Conservation (phyloP, 495 filamentous ascomycete genomes). For the Podospora pseudoanserina region DNA sequence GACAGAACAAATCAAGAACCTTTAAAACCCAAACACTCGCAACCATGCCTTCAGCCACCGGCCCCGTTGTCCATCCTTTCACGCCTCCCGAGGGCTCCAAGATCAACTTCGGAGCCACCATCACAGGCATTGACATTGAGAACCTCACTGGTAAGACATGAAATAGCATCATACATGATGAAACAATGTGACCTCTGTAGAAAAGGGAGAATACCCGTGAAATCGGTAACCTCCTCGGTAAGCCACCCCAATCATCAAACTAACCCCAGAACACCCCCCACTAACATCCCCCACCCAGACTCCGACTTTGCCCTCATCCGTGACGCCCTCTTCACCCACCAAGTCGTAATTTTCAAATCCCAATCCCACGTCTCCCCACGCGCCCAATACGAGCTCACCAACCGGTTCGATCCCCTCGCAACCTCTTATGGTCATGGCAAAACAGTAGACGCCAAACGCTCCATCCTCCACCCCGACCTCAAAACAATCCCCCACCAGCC, state of each 20-base stretch:
- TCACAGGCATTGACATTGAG: conserved; percentile 56
- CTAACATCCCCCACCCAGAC: conserved; percentile 37
- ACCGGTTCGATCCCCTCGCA: conserved; percentile 62
- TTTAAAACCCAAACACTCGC: not conserved
- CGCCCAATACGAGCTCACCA: conserved; percentile 67
- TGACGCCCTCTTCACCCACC: conserved; percentile 57
- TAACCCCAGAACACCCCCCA: not conserved
- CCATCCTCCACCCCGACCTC: conserved; percentile 70
- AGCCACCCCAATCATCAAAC: conserved; percentile 22
- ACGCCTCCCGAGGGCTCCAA: conserved; percentile 44
- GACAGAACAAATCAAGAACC: not conserved
- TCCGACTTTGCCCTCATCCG: conserved; percentile 57
- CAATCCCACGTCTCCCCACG: conserved; percentile 57
- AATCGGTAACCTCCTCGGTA: conserved; percentile 56
- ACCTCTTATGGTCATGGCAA: conserved; percentile 69
- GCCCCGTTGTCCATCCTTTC: conserved; percentile 36
- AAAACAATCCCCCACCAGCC: conserved; percentile 77
- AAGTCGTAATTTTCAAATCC: conserved; percentile 66
- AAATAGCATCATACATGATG: conserved; percentile 9
- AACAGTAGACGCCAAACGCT: conserved; percentile 61
- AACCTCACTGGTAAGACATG: conserved; percentile 50
- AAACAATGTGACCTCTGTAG: conserved; percentile 18
- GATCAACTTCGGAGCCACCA: conserved; percentile 57
- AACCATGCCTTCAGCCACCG: conserved; percentile 7
- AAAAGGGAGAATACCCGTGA: conserved; percentile 48